Evolutionary conservation across 108 stramenopile species (phyloP), one percentile per base, ranked within the genome.

Genomic region (Cyclotella atomus): DNA sequence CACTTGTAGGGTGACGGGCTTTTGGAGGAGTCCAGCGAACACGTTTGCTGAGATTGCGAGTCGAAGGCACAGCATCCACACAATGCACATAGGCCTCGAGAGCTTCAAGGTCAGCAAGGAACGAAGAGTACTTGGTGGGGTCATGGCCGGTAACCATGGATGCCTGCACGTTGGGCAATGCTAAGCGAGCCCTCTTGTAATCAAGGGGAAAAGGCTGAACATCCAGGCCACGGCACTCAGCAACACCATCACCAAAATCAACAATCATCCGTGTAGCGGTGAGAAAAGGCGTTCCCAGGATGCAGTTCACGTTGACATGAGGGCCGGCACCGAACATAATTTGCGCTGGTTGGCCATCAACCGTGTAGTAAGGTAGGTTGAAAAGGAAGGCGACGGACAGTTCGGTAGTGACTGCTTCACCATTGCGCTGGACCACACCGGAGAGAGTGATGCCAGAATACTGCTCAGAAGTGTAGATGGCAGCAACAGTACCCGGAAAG

Each of bases 241-340:
- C 34, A 17, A 64, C 45, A 24, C 16, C n/a, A 8, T 44, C 63
- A 46, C 23, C 44, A 25, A 35, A 2, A 46, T 64, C 63, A 64
- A 46, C 25, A 25, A 46, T 23, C 63, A 64, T 64, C 5, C 9
- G 2, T 17, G 41, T 46, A 15, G 41, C 63, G 32, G 3, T 9
- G 7, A 59, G n/a, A 57, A 70, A 59, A 2, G 69, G 55, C 4
- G 46, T 19, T n/a, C 69, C 69, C n/a, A 59, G 36, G 30, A 70
- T 57, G 23, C 24, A 3, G 17, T 57, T 57, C 17, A 70, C 69
- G 16, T 32, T 46, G 57, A 59, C 69, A 21, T 59, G 27, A 15
- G 69, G 55, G 24, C 69, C 56, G 19, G 34, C 14, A 9, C 28
- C 69, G 25, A 68, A 24, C 5, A 38, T 9, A 8, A 70, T 5